Evolutionary conservation across 2,329 filamentous ascomycete species (phyloP), one percentile per base, ranked within the genome.

Genomic region (Macrophomina tecta): DNA sequence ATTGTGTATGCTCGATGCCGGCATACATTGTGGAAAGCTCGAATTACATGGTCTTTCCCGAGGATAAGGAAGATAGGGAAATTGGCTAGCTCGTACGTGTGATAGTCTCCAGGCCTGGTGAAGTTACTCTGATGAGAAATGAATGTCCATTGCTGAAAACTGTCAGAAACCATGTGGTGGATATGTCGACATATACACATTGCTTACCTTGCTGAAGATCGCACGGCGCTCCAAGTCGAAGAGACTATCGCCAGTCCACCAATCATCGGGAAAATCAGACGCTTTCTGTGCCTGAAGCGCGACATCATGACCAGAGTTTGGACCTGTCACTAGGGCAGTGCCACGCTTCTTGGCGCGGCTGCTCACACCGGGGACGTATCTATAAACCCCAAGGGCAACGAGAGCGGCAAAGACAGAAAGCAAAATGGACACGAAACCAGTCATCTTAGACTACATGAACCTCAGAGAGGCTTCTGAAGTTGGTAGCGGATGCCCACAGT

Each of bases 161-260:
- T 23, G 55, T 71, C 42, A 69, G 55, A 65, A 58, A 34, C 5
- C 18, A 32, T 42, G 23, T 2, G 40, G 42, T 40, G 32, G 42
- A 9, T 48, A 23, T 9, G 5, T 30, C 36, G 16, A 11, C 28
- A 42, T 48, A 30, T 38, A 28, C 12, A 23, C 28, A 38, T 40
- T 48, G 30, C 51, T 53, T 76, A 80, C 82, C 72, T 82, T 82
- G 70, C 79, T 81, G 72, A 85, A 84, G 34, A 86, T 79, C 0
- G 82, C 81, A 38, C 84, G 80, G 62, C 78, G 77, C 71, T 86
- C 83, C 4, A 85, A 75, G 40, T 81, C 76, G 66, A 82, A 85
- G 51, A 81, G 75, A 32, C 80, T 77, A 12, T 75, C 76, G 36
- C 79, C 79, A 28, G 75, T 80, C 56, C 75, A 79, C 78, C 78